phyloP scores from a whole-genome alignment of 768 basidiomycete genomes.

The Mycena metata region DNA sequence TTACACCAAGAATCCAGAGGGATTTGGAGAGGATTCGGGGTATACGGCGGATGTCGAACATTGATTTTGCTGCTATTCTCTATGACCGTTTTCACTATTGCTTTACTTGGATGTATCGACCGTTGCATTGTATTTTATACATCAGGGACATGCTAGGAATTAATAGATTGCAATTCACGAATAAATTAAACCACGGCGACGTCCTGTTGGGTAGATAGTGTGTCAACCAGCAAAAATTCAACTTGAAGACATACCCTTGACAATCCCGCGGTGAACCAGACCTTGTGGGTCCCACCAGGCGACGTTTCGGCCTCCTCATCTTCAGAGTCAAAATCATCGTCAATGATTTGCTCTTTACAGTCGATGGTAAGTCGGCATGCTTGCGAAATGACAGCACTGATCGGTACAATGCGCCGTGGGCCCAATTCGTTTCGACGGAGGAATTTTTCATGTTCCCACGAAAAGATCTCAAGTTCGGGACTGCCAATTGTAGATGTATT shows the following conservation, averaged over 20 bases:
- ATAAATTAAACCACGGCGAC: background rate
- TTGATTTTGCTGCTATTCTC: too few species aligned
- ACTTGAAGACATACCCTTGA: background rate
- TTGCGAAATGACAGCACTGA: background rate
- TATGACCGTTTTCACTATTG: too few species aligned
- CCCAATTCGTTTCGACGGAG: background rate
- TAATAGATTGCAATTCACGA: background rate
- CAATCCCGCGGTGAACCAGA: slow-evolving; percentile 12
- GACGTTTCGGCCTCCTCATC: background rate
- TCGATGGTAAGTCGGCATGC: slow-evolving; percentile 7
- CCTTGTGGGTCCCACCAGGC: background rate
- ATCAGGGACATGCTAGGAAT: background rate
- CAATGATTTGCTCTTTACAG: background rate
- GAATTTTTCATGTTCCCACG: background rate
- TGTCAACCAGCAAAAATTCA: background rate
- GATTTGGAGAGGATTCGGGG: background rate
- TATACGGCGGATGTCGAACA: background rate
- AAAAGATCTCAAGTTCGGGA: background rate
- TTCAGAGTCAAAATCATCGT: background rate
- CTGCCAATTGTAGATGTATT: background rate
- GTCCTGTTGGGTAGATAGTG: background rate
- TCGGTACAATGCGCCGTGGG: background rate
- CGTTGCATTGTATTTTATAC: too few species aligned
- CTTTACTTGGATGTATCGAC: too few species aligned
- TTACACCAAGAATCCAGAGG: background rate